Evolutionary conservation across 495 filamentous ascomycete species (phyloP), one percentile per base, ranked within the genome.

Genomic region (Astrothelium macrocarpum): DNA sequence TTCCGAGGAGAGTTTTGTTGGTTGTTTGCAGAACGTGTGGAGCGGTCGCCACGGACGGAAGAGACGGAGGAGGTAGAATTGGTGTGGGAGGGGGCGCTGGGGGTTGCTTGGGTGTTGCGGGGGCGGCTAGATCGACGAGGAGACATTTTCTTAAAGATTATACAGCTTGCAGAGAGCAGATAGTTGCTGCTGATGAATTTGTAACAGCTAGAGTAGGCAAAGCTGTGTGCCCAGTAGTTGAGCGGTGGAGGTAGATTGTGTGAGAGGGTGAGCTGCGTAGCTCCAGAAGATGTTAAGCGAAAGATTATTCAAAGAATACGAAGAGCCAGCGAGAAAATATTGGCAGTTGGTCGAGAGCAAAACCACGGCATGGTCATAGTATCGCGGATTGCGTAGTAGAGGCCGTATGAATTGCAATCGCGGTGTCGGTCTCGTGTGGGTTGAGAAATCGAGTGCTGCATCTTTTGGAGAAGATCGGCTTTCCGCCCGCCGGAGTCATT

Each of bases 41-140:
- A 26, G 5, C 89, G 82, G 65, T 93, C 89, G 31, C 78, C 79
- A 65, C 89, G 83, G 66, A 74, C 78, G 45, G 84, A 82, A 26
- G 87, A 87, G 62, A 77, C 81, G 16, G 91, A 93, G 60, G 92
- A 85, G 25, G 91, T 90, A 45, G 91, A 92, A 71, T 80, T 80
- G 71, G 80, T 81, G 71, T 90, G 85, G 63, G 90, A 86, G 49
- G 87, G 84, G 62, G 80, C 75, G 64, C 80, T 80, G 68, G 81
- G 78, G 68, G 85, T 82, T 64, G 89, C 85, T 76, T 94, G 89
- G 65, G 87, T 84, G 66, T 84, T 84, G 74, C 91, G 90, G 78
- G 91, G 90, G 77, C 94, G 86, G 70, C 93, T 94, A 59, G 91
- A 96, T 74, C 94, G 90, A 74, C 94, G 87, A 70, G 91, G 88